Conservation (phyloP, 371 early-diverging fungal genomes). For the Rozella allomycis region DNA sequence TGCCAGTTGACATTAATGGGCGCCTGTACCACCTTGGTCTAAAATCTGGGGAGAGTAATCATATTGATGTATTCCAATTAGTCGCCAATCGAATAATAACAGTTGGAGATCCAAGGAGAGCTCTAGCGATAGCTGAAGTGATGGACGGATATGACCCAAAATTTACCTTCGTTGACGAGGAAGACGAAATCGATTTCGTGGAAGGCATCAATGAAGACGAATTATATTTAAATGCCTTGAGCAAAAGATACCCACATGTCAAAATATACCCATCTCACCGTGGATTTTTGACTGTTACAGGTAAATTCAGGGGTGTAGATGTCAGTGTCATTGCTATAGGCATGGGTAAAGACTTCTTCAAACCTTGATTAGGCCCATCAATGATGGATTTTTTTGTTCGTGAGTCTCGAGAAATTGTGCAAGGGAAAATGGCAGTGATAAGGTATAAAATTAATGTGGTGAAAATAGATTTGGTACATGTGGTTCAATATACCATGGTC, state of each 20-base stretch:
- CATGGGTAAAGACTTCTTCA: conserved; percentile 13
- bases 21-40: no score
- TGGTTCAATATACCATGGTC: conserved; percentile 41
- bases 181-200: no score
- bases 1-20: no score
- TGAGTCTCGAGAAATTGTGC: conserved; percentile 60
- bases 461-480: conserved; percentile 83
- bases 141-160: conserved; percentile 38
- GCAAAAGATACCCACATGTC: no score
- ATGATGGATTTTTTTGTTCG: conserved; percentile 90
- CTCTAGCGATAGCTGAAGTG: conserved; percentile 35
- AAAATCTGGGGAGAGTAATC: no score
- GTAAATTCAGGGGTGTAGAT: conserved; percentile 50
- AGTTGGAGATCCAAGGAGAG: conserved; percentile 73
- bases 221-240: no score
- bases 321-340: conserved; percentile 73
- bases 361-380: conserved; percentile 37
- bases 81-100: conserved; percentile 75
- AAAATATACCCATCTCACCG: conserved; percentile 50
- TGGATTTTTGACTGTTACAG: conserved; percentile 79
- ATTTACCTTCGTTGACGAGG: no score
- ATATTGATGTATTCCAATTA: no score
- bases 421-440: conserved; percentile 58
- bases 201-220: no score
- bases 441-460: no score